A percentile compares a stretch with the other conserved stretches of the same genome.
phyloP scores from a whole-genome alignment of 208 protist genomes.

The Naegleria gruberi region DNA sequence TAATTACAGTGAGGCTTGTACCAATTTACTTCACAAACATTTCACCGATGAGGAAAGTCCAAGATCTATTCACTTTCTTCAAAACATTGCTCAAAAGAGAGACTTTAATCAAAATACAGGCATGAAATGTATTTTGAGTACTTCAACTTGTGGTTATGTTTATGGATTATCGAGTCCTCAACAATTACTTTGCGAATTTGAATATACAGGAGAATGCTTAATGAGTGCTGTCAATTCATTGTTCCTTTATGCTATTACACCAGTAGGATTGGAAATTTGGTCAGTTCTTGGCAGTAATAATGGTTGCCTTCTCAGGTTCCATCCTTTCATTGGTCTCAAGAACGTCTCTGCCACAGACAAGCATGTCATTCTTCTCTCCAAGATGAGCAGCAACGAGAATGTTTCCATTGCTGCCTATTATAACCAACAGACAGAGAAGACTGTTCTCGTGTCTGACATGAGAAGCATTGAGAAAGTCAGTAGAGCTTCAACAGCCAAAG shows the following conservation, averaged over 20 bases:
- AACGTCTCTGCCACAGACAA: neutral
- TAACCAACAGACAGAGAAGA: neutral
- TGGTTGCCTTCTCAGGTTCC: neutral
- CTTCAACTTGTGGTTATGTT: neutral
- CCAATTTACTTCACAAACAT: constrained; percentile 1
- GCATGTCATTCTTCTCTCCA: neutral
- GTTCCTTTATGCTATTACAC: neutral
- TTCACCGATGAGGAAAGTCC: neutral
- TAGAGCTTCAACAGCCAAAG: neutral
- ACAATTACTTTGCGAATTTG: neutral
- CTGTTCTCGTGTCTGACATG: neutral
- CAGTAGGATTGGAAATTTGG: neutral
- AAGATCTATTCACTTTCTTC: neutral
- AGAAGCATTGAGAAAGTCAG: neutral
- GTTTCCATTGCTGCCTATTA: constrained; percentile 8
- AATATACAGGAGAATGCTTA: neutral
- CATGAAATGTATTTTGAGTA: neutral
- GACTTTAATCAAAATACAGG: neutral
- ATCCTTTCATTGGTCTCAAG: constrained; percentile 17
- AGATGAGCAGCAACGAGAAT: neutral
- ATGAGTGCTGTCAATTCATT: neutral
- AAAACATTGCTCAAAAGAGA: neutral
- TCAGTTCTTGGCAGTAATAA: neutral
- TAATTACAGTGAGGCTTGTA: neutral
- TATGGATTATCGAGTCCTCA: neutral